phyloP scores from a whole-genome alignment of 805 yeast genomes.

The Lipomyces chichibuensis region DNA sequence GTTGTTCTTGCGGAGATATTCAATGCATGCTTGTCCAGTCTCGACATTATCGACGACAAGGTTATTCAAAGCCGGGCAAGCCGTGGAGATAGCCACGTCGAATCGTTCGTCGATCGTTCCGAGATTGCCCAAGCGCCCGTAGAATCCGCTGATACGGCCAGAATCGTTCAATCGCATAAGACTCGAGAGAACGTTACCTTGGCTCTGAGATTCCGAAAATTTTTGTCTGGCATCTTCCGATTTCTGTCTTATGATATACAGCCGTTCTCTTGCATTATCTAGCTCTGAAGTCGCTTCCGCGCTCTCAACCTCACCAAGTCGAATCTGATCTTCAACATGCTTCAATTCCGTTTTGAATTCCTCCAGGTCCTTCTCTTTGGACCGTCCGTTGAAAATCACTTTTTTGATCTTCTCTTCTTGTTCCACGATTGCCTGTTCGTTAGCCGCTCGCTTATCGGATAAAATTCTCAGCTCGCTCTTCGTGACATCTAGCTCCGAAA shows the following conservation, averaged over 20 bases:
- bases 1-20: constrained; percentile 75
- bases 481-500: constrained; percentile 65
- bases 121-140: constrained; percentile 74
- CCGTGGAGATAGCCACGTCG: constrained; percentile 94
- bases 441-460: constrained; percentile 50
- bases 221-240: constrained; percentile 68
- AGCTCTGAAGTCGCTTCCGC: constrained; percentile 53
- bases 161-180: constrained; percentile 69
- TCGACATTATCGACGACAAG: constrained; percentile 84
- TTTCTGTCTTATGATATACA: constrained; percentile 60
- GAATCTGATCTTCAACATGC: constrained; percentile 58
- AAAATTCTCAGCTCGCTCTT: constrained; percentile 67
- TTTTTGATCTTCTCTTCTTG: constrained; percentile 52
- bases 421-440: constrained; percentile 51
- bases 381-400: constrained; percentile 54
- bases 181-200: constrained; percentile 71
- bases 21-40: constrained; percentile 76
- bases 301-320: constrained; percentile 62
- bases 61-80: constrained; percentile 87
- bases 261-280: constrained; percentile 56
- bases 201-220: constrained; percentile 61
- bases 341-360: constrained; percentile 55
- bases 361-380: constrained; percentile 52
- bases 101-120: constrained; percentile 88
- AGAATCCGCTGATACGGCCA: constrained; percentile 80